Base-by-base conservation (phyloP, 495 filamentous ascomycete genomes). In the Neurospora sp. region DNA sequence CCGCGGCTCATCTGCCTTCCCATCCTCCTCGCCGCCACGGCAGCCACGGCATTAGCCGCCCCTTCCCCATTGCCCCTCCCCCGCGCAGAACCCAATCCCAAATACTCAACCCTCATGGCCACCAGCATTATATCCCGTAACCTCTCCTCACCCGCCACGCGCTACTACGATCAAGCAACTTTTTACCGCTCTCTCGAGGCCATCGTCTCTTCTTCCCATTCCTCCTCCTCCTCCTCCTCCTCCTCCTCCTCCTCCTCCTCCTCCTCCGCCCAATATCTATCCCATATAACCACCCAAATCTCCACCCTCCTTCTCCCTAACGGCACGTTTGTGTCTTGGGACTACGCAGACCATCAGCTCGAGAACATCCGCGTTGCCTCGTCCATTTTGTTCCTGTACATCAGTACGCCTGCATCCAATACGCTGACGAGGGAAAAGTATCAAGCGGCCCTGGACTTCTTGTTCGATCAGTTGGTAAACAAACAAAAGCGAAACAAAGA, bases 341-440 rank as follows among this genome's bases (percentile, higher is more conserved):
- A 78, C 53, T 76, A 76, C 27, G 74, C 73, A 8, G 82, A 82
- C 75, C 86, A 85, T 75, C 83, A 83, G 5, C 81, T 87, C 4
- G 85, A 87, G 73, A 83, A 87, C 74, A 81, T 87, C 59, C 80
- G 85, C 70, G 76, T 87, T 22, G 86, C 85, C 27, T 84, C 84
- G 35, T 81, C 82, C 42, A 78, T 87, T 53, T 75, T 87, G 10
- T 85, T 83, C 72, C 77, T 86, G 71, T 81, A 85, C 72, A 77
- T 31, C 27, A 31, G 27, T 31, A 31, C 27, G 27, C 83, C 14
- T 3, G 18, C 18, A n/a, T 5, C 3, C 2, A 2, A 31, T 31
- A 31, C 27, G 27, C 27, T 31, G 27, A 31, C 27, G 27, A 31
- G 27, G 27, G 27, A 31, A 31, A 84, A 81, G 31, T 85, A 84